Evolutionary conservation across 208 protist species (phyloP), one percentile per base, ranked within the genome.

Genomic region (Zelonia costaricensis): DNA sequence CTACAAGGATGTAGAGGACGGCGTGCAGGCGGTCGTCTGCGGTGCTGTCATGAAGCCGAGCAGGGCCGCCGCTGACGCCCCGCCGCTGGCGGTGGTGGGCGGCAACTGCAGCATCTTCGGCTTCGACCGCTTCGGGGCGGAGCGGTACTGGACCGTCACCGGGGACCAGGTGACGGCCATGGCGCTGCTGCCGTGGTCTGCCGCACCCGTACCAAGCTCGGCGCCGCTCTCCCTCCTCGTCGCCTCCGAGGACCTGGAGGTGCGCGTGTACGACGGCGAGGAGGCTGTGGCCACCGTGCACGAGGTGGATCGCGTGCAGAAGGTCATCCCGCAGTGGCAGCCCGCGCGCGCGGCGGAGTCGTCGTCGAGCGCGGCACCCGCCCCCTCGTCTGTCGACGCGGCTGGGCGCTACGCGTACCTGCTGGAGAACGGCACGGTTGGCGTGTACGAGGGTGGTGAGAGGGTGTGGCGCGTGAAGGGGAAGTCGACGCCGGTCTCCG

Each of bases 91-190:
- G 0, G 38, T 98, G 5, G 91, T 98, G 3, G 97, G 97, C 38
- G 95, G 96, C 47, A 98, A 98, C 69, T 98, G 97, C 69, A 94
- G 81, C 55, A 84, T 98, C 30, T 94, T 97, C 70, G 97, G 93
- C 40, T 97, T 96, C 69, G 92, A 98, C 59, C 44, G 45, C 23
- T 69, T 71, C 12, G 97, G 97, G 4, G 62, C 76, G 22, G 97
- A 98, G 75, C 63, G 82, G 22, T 95, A 94, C 45, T 98, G 92
- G 92, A 98, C 93, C 7, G 93, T 98, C 27, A 97, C 96, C 3
- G 95, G 97, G 3, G 97, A 97, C 35, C 91, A 95, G 59, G 96
- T 98, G 10, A 88, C 79, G 1, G 60, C 88, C 31, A 72, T 98
- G 62, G 73, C 70, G 51, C 66, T 97, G 48, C 49, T 95, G 61